A percentile compares a stretch with the other conserved stretches of the same genome.
These are phyloP conservation scores for Blastocystis sp. DNA, from an alignment of 352 stramenopile species.

Conservation along the genomic window DNA sequence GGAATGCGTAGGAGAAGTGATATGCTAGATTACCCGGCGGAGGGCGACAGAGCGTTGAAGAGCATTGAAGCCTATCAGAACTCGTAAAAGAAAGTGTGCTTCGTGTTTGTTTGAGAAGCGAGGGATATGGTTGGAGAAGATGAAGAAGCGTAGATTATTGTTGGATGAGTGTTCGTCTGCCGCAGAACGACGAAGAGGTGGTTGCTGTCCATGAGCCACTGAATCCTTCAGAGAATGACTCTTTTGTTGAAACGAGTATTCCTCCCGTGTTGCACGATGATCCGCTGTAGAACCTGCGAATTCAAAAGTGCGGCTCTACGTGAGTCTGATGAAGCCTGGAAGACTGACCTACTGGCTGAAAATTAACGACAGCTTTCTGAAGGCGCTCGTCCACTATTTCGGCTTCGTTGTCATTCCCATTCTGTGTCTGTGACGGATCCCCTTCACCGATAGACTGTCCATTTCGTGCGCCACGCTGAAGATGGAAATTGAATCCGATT, in stretches of 20 bases:
- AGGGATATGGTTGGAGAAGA: background rate
- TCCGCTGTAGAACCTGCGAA: background rate
- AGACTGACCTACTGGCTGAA: conserved; percentile 50
- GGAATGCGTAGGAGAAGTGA: background rate
- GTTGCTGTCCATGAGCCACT: conserved; percentile 13
- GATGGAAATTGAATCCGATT: background rate
- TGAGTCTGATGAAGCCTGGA: conserved; percentile 65
- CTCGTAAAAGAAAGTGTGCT: background rate
- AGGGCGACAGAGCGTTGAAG: background rate
- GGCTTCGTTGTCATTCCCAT: conserved; percentile 45
- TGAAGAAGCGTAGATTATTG: background rate
- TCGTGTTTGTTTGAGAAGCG: background rate
- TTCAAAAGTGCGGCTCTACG: conserved; percentile 50
- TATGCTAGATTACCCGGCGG: background rate
- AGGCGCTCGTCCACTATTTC: conserved; percentile 61
- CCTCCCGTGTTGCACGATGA: background rate
- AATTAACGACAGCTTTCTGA: conserved; percentile 61
- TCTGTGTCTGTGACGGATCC: background rate
- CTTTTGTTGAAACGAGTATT: background rate
- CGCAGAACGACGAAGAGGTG: conserved; percentile 1
- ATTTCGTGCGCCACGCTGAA: conserved; percentile 5
- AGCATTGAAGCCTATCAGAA: background rate
- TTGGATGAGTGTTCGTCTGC: background rate
- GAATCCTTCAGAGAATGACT: background rate
- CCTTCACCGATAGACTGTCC: background rate